A percentile compares a stretch with the other conserved stretches of the same genome.
phyloP scores from a whole-genome alignment of 169 alveolate species.

The Plasmodium gonderi region DNA sequence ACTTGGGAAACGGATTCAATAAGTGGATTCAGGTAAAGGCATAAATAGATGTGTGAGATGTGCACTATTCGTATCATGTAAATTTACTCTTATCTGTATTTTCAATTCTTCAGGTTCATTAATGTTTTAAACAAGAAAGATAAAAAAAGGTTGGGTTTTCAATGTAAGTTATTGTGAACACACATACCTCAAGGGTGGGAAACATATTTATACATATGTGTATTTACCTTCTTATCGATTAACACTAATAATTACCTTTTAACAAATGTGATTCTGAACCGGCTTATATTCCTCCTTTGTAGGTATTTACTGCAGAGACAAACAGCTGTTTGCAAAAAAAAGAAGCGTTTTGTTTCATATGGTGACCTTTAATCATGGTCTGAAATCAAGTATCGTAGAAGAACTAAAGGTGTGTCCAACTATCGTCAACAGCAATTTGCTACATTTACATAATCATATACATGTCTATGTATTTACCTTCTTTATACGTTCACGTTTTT shows the following conservation, averaged over 20 bases:
- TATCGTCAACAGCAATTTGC: not conserved
- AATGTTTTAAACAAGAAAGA: conserved; percentile 64
- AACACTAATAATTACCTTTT: not conserved
- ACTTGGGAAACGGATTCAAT: conserved; percentile 73
- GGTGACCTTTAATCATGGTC: conserved; percentile 70
- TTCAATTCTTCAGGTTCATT: conserved; percentile 20
- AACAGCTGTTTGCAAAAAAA: conserved; percentile 43
- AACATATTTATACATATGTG: not conserved
- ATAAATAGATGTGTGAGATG: not conserved
- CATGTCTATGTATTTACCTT: not conserved
- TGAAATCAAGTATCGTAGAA: conserved; percentile 50
- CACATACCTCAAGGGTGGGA: not conserved
- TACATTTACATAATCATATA: not conserved
- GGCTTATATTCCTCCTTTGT: not conserved
- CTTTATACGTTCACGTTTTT: not conserved
- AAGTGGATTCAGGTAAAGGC: conserved; percentile 57
- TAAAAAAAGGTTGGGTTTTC: conserved; percentile 57
- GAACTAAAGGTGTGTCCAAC: conserved; percentile 47
- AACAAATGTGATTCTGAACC: not conserved
- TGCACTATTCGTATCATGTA: not conserved
- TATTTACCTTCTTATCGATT: not conserved
- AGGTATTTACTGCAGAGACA: conserved; percentile 72
- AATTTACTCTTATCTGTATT: conserved; percentile 2
- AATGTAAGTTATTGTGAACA: conserved; percentile 28
- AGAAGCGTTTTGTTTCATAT: conserved; percentile 60